A percentile compares a stretch with the other conserved stretches of the same genome.
Evolutionary conservation across 2,329 filamentous ascomycete genomes (phyloP).

Genomic region (Fusarium scirpi): DNA sequence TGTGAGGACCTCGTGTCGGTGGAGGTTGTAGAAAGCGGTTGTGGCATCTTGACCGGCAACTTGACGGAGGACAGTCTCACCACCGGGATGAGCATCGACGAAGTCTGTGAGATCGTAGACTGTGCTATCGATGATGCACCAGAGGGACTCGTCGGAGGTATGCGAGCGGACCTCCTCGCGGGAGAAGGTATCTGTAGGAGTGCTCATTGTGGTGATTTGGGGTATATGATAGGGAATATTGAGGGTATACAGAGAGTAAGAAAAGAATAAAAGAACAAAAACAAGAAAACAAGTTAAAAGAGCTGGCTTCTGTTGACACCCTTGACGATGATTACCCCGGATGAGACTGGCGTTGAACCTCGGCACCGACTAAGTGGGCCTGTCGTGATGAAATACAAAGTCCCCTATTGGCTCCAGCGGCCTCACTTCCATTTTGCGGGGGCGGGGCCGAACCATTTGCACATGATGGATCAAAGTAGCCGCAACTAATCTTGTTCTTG

Average conservation of each 20-base stretch:
- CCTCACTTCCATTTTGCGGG: conserved; percentile 38
- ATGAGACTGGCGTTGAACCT: conserved; percentile 32
- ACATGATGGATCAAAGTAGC: conserved; percentile 20
- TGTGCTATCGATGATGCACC: conserved; percentile 87
- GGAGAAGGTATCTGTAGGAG: conserved; percentile 64
- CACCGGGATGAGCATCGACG: conserved; percentile 85
- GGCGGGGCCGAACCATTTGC: conserved; percentile 37
- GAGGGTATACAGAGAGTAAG: not conserved
- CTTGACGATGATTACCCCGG: conserved; percentile 26
- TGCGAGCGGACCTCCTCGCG: conserved; percentile 79
- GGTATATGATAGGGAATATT: not conserved
- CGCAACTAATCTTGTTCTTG: not conserved
- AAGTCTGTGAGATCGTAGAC: conserved; percentile 92
- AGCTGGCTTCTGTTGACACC: conserved; percentile 6
- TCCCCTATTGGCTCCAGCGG: conserved; percentile 29
- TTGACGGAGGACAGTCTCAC: conserved; percentile 82
- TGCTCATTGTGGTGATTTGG: conserved; percentile 35
- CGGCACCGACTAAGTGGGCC: conserved; percentile 41
- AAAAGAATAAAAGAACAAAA: not conserved
- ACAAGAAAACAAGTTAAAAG: not conserved
- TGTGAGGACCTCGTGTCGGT: conserved; percentile 87
- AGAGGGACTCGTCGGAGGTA: conserved; percentile 79
- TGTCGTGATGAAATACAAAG: conserved; percentile 28
- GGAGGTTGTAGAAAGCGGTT: conserved; percentile 88
- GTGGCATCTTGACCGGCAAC: conserved; percentile 87